Evolutionary conservation across 305 asterid genomes (phyloP).

Genomic region (Ruellia speciosa): DNA sequence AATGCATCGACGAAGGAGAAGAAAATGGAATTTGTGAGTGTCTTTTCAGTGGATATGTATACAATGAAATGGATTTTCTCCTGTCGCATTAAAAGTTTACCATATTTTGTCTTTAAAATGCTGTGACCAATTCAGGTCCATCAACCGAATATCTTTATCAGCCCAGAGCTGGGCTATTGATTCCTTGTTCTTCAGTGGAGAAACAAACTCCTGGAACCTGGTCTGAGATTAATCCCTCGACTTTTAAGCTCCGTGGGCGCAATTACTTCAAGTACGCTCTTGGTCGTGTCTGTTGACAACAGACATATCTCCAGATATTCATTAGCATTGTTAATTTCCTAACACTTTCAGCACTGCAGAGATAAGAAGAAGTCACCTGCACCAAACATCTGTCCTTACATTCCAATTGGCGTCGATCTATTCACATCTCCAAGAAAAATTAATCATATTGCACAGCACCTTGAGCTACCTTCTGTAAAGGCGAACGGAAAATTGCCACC

Average conservation of each 20-base stretch:
- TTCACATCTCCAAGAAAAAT: conserved; percentile 64
- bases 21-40: neutral
- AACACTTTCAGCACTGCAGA: conserved; percentile 37
- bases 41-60: neutral
- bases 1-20: neutral
- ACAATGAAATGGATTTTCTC: neutral
- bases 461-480: conserved; percentile 72
- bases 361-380: conserved; percentile 91
- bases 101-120: too few species aligned
- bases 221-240: conserved; percentile 76
- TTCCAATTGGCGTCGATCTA: conserved; percentile 85
- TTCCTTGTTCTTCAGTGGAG: conserved; percentile 66
- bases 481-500: conserved; percentile 53
- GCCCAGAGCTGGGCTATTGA: conserved; percentile 77
- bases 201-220: conserved; percentile 64
- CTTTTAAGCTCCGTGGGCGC: conserved; percentile 76
- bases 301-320: neutral
- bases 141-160: conserved; percentile 62
- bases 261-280: conserved; percentile 69
- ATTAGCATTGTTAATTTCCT: neutral
- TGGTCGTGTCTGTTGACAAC: conserved; percentile 1
- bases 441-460: conserved; percentile 82
- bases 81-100: too few species aligned
- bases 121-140: conserved; percentile 39
- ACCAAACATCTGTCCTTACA: conserved; percentile 59